Conservation (phyloP, 2,329 filamentous ascomycete species). For the Calonectria fujianensis region DNA sequence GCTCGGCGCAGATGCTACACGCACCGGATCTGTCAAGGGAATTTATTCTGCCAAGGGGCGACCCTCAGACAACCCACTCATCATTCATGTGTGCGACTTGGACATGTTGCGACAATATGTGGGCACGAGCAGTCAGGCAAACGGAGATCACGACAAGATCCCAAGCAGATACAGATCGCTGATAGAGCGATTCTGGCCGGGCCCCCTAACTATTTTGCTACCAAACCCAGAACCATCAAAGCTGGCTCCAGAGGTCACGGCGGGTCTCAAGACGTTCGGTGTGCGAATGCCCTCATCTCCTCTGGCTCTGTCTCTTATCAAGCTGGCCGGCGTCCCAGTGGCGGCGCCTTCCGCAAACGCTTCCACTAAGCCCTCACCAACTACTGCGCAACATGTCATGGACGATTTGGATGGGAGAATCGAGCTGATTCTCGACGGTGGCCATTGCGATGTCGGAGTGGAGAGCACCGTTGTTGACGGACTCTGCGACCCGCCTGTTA, state of each 20-base stretch:
- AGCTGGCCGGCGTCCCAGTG: slow-evolving; percentile 84
- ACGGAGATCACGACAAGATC: slow-evolving; percentile 66
- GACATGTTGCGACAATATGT: slow-evolving; percentile 82
- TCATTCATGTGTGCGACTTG: slow-evolving; percentile 91
- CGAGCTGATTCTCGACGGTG: slow-evolving; percentile 91
- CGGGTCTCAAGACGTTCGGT: slow-evolving; percentile 88
- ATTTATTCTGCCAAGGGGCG: slow-evolving; percentile 94
- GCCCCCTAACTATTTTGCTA: slow-evolving; percentile 92
- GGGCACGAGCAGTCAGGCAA: slow-evolving; percentile 49
- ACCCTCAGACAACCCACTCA: slow-evolving; percentile 95
- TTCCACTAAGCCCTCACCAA: slow-evolving; percentile 94
- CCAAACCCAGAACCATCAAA: slow-evolving; percentile 81
- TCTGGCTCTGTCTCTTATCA: slow-evolving; percentile 91
- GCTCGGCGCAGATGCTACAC: slow-evolving; percentile 95
- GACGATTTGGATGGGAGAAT: slow-evolving; percentile 90
- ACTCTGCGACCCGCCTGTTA: slow-evolving; percentile 84
- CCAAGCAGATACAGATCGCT: slow-evolving; percentile 86
- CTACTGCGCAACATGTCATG: slow-evolving; percentile 90
- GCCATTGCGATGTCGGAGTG: slow-evolving; percentile 89
- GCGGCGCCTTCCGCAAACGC: slow-evolving; percentile 97
- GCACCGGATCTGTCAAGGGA: slow-evolving; percentile 87
- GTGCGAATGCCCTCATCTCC: slow-evolving; percentile 90
- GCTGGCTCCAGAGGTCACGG: slow-evolving; percentile 94
- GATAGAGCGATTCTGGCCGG: slow-evolving; percentile 93
- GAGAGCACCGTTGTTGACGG: slow-evolving; percentile 99